These are phyloP conservation scores for Neurospora sp. DNA, from an alignment of 2,329 filamentous ascomycete genomes.

Conservation along the genomic window DNA sequence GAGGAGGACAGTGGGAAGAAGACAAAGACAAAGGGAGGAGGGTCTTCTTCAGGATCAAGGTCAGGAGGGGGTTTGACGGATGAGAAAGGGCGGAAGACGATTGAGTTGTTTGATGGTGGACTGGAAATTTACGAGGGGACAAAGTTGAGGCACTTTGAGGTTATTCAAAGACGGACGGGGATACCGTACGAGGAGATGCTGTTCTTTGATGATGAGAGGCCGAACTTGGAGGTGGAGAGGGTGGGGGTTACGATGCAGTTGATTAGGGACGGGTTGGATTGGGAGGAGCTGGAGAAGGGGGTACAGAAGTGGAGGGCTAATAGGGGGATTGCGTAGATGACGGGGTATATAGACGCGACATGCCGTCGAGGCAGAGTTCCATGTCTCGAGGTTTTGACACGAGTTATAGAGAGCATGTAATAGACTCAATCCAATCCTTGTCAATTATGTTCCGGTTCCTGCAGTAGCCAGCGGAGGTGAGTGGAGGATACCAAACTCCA, in stretches of 20 bases:
- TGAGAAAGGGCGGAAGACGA: slow-evolving; percentile 31
- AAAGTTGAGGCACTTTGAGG: slow-evolving; percentile 79
- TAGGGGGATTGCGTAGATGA: slow-evolving; percentile 31
- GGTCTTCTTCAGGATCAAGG: background rate
- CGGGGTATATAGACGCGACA: background rate
- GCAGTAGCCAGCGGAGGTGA: background rate
- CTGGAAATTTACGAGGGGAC: slow-evolving; percentile 63
- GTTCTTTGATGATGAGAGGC: slow-evolving; percentile 87
- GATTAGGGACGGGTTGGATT: slow-evolving; percentile 62
- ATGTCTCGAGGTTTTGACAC: background rate
- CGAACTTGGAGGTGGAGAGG: slow-evolving; percentile 72
- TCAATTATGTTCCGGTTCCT: background rate
- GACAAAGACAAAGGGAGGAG: slow-evolving; percentile 17
- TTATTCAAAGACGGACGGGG: slow-evolving; percentile 59
- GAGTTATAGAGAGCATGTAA: background rate
- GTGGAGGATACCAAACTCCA: background rate
- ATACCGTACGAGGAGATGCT: slow-evolving; percentile 75
- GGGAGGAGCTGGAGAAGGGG: slow-evolving; percentile 67
- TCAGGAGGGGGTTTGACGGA: background rate
- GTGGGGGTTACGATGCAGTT: slow-evolving; percentile 79
- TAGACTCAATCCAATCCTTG: background rate
- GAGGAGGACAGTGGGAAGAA: slow-evolving; percentile 14
- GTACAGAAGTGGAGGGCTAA: slow-evolving; percentile 72
- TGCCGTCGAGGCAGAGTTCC: background rate
- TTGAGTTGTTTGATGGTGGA: slow-evolving; percentile 50